Base-by-base conservation (phyloP, 805 yeast genomes). In the Nakazawaea wyomingensis region DNA sequence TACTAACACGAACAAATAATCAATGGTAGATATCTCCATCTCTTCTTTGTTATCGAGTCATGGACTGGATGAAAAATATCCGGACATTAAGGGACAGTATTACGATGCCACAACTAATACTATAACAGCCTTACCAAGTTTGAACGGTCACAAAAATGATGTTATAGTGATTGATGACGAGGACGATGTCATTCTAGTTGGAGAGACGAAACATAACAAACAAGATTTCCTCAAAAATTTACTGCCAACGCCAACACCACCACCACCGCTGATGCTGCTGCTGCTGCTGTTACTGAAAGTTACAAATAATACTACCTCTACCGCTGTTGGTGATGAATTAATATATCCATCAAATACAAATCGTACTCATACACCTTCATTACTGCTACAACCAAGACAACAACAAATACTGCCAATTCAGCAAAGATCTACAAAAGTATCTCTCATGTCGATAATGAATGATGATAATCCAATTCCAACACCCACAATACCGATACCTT, bases 91-190 rank as follows among this genome's bases (percentile, higher is more conserved):
- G 27, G 11, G 11, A 8, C 27, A 29, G 26, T 29, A 34, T 28
- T 52, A 50, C 34, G 49, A 52, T 43, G 51, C 54, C 2, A 48
- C 48, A 22, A 49, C 45, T 10, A 47, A 49, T 28, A 29, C 49
- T 10, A 36, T 39, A 3, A 37, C 39, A 4, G 20, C 32, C 5
- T 34, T 34, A 8, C 34, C 38, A 13, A 35, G 17, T 24, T 14
- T n/a, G 4, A 33, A 33, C 17, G 24, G 22, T n/a, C 28, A 14
- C 17, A 34, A 34, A 9, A 34, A 34, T n/a, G 30, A 34, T 14
- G 30, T 34, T 10, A 18, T 41, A 4, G 19, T 41, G n/a, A 29
- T 29, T 16, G 44, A 34, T 20, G 44, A 41, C 14, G 44, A 41
- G 16, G 38, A 35, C 3, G 38, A 35, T 16, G 20, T 35, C 13